Percentiles rank a stretch among this genome's conserved stretches.
Evolutionary conservation across 768 basidiomycete genomes (phyloP).

Genomic region (Tulasnella sp.): DNA sequence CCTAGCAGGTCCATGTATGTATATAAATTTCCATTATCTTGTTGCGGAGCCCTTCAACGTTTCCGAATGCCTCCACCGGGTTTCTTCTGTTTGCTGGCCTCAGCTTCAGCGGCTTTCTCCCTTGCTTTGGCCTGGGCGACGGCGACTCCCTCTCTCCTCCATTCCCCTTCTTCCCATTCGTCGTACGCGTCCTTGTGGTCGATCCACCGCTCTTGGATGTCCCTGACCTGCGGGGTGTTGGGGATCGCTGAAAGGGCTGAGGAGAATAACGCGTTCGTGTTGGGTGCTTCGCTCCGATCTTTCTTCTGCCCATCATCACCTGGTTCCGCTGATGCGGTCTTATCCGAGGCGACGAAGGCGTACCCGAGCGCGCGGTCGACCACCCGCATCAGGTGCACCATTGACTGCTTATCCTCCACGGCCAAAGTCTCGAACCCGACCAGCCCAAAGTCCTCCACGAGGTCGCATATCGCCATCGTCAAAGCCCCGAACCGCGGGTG

Average conservation of each 20-base stretch:
- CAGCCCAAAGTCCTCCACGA: constrained; percentile 88
- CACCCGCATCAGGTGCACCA: constrained; percentile 72
- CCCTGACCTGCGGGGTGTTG: constrained; percentile 34
- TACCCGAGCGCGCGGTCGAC: constrained; percentile 92
- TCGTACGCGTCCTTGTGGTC: constrained; percentile 75
- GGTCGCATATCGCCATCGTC: constrained; percentile 80
- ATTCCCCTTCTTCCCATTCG: constrained; percentile 62
- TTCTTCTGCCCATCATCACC: constrained; percentile 21
- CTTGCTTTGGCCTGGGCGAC: constrained; percentile 19
- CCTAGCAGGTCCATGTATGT: neutral
- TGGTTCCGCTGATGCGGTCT: constrained; percentile 23
- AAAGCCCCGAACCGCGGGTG: constrained; percentile 63
- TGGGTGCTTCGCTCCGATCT: constrained; percentile 35
- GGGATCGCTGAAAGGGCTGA: constrained; percentile 32
- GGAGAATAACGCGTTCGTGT: constrained; percentile 56
- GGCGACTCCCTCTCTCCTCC: constrained; percentile 62
- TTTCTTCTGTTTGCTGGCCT: neutral
- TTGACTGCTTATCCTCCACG: constrained; percentile 93
- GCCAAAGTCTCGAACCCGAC: constrained; percentile 96
- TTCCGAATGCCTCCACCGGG: neutral
- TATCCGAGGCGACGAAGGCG: constrained; percentile 54
- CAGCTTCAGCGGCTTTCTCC: constrained; percentile 15
- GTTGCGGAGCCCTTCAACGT: too few species aligned
- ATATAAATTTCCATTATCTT: neutral
- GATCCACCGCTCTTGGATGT: constrained; percentile 92